These are phyloP conservation scores for Anaeromyces robustus DNA, from an alignment of 192 early-diverging fungal genomes.

Conservation along the genomic window DNA sequence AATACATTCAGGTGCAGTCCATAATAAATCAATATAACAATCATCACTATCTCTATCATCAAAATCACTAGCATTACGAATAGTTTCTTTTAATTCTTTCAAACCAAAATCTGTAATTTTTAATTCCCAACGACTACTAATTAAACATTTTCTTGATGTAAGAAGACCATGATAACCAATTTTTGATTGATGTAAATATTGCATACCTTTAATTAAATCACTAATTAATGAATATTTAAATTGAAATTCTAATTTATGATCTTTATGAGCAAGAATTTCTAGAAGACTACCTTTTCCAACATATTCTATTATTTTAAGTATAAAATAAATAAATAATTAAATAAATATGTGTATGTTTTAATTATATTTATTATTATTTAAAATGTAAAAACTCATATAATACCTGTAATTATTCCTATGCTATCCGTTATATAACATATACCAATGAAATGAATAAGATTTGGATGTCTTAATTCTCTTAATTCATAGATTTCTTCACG, in stretches of 20 bases:
- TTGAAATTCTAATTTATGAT: background rate
- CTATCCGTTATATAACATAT: background rate
- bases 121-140: background rate
- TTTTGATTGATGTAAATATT: background rate
- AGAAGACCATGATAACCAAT: background rate
- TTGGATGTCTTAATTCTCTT: background rate
- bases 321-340: too few species aligned
- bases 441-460: background rate
- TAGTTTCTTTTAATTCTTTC: background rate
- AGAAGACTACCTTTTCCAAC: background rate
- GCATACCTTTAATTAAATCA: background rate
- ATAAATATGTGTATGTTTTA: too few species aligned
- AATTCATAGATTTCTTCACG: background rate
- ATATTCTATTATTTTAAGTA: too few species aligned
- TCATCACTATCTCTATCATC: background rate
- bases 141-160: background rate
- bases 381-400: too few species aligned
- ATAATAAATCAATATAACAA: background rate
- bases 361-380: too few species aligned
- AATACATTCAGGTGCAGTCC: background rate
- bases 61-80: background rate
- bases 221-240: background rate
- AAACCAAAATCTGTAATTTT: background rate
- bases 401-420: background rate
- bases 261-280: background rate